A percentile compares a stretch with the other conserved stretches of the same genome.
phyloP scores from a whole-genome alignment of 139 green algal genomes.

The Deuterostichococcus epilithicus region DNA sequence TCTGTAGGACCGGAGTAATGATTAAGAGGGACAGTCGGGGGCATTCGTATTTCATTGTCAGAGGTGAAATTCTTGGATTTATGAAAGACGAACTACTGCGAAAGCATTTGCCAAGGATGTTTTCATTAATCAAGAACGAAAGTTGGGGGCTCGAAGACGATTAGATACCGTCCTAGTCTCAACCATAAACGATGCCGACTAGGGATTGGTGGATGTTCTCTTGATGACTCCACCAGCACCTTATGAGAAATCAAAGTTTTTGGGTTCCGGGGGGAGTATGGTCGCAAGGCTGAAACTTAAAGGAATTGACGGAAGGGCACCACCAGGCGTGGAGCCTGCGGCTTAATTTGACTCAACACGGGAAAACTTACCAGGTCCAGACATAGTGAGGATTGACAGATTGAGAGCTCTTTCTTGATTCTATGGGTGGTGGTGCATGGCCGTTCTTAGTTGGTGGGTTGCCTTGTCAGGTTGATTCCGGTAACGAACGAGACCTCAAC shows the following conservation, averaged over 20 bases:
- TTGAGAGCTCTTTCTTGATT: conserved; percentile 96
- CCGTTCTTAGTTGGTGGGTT: conserved; percentile 91
- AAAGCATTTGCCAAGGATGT: conserved; percentile 99
- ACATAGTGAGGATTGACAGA: conserved; percentile 94
- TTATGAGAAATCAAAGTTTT: conserved; percentile 99
- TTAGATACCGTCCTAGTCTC: conserved; percentile 99
- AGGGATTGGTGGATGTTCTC: conserved; percentile 93
- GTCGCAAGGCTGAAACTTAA: conserved; percentile 94
- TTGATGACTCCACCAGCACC: conserved; percentile 96
- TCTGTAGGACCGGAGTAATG: conserved; percentile 98
- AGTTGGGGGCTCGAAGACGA: conserved; percentile 99
- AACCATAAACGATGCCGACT: conserved; percentile 99
- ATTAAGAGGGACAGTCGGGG: conserved; percentile 99
- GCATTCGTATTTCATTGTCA: conserved; percentile 99
- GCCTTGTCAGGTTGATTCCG: conserved; percentile 95
- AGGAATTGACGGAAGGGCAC: conserved; percentile 96
- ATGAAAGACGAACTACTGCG: conserved; percentile 99
- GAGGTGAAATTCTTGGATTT: conserved; percentile 99
- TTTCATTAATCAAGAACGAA: conserved; percentile 99
- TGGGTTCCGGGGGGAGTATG: conserved; percentile 96
- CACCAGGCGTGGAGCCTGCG: conserved; percentile 91
- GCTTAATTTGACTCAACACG: conserved; percentile 97
- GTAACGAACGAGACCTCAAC: conserved; percentile 97
- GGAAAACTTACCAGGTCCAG: conserved; percentile 94
- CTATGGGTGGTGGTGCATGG: conserved; percentile 76